Evolutionary conservation across 148 eudicot genomes (phyloP).

Genomic region (Rhododendron henanense): DNA sequence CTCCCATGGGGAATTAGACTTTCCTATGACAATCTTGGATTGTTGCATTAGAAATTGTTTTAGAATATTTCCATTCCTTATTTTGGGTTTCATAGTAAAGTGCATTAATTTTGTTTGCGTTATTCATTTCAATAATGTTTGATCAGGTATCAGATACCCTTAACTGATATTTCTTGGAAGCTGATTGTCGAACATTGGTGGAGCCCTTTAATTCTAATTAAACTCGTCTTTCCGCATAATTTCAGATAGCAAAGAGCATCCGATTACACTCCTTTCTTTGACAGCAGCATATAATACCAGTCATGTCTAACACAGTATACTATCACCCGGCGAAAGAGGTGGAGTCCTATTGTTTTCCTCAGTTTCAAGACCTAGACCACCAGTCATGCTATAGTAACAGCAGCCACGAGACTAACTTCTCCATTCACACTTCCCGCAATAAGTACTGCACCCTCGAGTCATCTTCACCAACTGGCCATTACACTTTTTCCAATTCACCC

Average conservation of each 20-base stretch:
- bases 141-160: background rate
- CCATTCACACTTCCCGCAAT: conserved; percentile 14
- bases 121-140: background rate
- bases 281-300: conserved; percentile 2
- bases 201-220: background rate
- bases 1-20: background rate
- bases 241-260: conserved; percentile 2
- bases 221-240: background rate
- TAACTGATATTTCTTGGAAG: background rate
- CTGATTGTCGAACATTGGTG: background rate
- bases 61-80: background rate
- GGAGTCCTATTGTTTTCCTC: conserved; percentile 37
- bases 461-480: conserved; percentile 30
- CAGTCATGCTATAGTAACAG: conserved; percentile 23
- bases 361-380: conserved; percentile 32
- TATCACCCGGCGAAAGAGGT: conserved; percentile 35
- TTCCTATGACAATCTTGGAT: background rate
- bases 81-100: background rate
- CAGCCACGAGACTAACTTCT: conserved; percentile 20
- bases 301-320: conserved; percentile 47
- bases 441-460: conserved; percentile 43
- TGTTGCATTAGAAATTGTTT: background rate
- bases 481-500: conserved; percentile 20
- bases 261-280: background rate
- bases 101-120: background rate